A percentile compares a stretch with the other conserved stretches of the same genome.
Conservation (phyloP, 305 asterid genomes). For the Fraxinus velutina region DNA sequence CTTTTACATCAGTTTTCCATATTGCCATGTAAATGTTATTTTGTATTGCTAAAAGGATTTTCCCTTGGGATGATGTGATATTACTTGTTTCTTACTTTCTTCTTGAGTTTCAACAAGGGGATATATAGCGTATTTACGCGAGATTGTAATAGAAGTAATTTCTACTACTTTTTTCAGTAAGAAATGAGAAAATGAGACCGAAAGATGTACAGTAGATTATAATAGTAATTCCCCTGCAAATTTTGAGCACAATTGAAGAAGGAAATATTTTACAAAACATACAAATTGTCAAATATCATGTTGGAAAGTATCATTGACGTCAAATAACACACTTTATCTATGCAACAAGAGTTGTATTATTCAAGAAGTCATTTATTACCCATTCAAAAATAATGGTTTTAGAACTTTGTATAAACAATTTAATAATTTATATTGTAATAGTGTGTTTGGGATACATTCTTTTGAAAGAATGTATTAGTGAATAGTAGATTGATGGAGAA, state of each 20-base stretch:
- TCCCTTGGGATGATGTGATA: not conserved
- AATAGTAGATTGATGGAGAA: too few species aligned
- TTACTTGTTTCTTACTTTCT: not conserved
- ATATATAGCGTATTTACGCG: not conserved
- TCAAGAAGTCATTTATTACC: not conserved
- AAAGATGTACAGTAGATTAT: not conserved
- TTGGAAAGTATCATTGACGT: too few species aligned
- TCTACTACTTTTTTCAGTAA: not conserved
- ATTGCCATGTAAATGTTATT: not conserved
- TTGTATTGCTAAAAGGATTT: not conserved
- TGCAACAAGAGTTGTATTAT: not conserved
- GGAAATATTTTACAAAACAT: not conserved
- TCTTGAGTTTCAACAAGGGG: not conserved
- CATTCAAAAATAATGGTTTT: too few species aligned
- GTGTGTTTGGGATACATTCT: too few species aligned
- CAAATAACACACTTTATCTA: not conserved
- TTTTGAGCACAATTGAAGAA: not conserved
- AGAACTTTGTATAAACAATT: too few species aligned
- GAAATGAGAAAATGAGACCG: not conserved
- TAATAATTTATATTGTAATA: too few species aligned
- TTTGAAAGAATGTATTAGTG: too few species aligned
- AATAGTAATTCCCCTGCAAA: not conserved
- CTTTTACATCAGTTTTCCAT: not conserved
- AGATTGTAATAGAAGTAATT: not conserved
- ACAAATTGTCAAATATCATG: too few species aligned